Conservation (phyloP, 352 stramenopile genomes). For the Globisporangium uncinulatum region DNA sequence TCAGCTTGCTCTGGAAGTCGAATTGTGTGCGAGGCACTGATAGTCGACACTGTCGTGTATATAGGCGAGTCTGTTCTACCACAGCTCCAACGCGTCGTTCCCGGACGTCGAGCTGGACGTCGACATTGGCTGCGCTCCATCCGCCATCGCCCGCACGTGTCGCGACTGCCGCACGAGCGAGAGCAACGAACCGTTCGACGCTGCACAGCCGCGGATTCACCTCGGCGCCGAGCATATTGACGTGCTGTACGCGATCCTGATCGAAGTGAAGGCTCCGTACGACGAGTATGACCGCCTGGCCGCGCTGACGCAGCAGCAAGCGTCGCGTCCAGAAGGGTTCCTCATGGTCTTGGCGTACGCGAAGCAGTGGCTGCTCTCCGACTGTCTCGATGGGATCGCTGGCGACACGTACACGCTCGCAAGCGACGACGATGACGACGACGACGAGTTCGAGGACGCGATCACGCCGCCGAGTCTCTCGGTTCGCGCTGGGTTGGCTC, state of each 20-base stretch:
- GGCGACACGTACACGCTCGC: conserved; percentile 33
- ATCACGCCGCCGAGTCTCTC: conserved; percentile 80
- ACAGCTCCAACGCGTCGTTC: conserved; percentile 71
- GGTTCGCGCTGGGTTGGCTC: conserved; percentile 32
- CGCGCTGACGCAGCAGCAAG: conserved; percentile 61
- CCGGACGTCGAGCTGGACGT: conserved; percentile 79
- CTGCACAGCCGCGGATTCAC: conserved; percentile 51
- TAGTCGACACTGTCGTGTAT: background rate
- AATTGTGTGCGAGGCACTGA: background rate
- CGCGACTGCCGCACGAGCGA: conserved; percentile 26
- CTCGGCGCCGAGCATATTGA: conserved; percentile 77
- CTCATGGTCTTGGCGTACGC: conserved; percentile 80
- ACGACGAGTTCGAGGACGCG: conserved; percentile 84
- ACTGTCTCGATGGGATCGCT: conserved; percentile 66
- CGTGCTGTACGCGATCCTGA: conserved; percentile 79
- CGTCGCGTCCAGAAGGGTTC: conserved; percentile 78
- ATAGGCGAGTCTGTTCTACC: conserved; percentile 64
- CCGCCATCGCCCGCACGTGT: conserved; percentile 23
- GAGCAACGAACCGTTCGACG: conserved; percentile 6
- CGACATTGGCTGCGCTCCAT: conserved; percentile 36
- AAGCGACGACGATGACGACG: conserved; percentile 62
- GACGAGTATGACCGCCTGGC: conserved; percentile 77
- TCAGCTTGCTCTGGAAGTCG: no score
- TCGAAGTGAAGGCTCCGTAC: conserved; percentile 84
- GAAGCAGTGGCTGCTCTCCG: conserved; percentile 79